Percentiles rank a stretch among this genome's conserved stretches.
Conservation (phyloP, 306 rosid genomes). For the Fragaria ananassa region DNA sequence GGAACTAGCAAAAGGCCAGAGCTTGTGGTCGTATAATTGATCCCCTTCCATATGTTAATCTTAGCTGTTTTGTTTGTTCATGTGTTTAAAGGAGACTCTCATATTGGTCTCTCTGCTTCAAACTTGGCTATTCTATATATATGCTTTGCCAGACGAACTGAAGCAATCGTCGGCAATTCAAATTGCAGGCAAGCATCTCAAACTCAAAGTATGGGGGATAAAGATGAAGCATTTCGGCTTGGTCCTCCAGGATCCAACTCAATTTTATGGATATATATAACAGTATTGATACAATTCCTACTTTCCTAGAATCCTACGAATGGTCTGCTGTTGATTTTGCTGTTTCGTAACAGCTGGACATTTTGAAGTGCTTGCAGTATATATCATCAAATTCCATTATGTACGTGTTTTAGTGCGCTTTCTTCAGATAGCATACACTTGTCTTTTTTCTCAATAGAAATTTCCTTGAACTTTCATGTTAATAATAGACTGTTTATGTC, state of each 20-base stretch:
- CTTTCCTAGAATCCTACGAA: too few species aligned
- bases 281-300: neutral
- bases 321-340: neutral
- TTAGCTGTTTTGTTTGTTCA: neutral
- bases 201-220: neutral
- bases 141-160: neutral
- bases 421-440: neutral
- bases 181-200: neutral
- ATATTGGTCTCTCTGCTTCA: too few species aligned
- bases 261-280: neutral
- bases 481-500: neutral
- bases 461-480: neutral
- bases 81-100: neutral
- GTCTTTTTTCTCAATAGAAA: neutral
- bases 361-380: neutral
- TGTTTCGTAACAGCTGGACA: neutral
- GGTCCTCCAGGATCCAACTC: neutral
- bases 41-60: neutral
- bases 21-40: neutral
- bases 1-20: neutral
- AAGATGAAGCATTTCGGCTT: neutral
- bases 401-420: neutral
- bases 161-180: neutral
- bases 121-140: too few species aligned
- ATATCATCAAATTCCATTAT: neutral